Evolutionary conservation across 2,329 filamentous ascomycete species (phyloP).

Genomic region (Dryadomyces quercivorus): DNA sequence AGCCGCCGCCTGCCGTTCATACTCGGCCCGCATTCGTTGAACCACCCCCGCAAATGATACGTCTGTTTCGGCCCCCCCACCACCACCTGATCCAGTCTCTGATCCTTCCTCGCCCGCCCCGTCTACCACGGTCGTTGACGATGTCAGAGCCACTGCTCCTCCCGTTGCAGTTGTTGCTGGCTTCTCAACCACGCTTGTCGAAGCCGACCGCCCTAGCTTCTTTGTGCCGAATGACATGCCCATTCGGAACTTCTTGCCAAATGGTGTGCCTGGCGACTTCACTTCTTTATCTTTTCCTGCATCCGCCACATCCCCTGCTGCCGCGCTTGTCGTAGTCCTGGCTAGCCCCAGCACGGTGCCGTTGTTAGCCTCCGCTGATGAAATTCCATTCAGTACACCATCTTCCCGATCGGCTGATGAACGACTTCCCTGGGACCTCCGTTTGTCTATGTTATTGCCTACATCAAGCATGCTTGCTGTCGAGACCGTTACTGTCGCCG

Average conservation of each 20-base stretch:
- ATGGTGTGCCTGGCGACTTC: conserved; percentile 50
- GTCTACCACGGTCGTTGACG: background rate
- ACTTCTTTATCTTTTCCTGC: conserved; percentile 24
- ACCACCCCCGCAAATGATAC: conserved; percentile 63
- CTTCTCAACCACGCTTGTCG: conserved; percentile 57
- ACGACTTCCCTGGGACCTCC: conserved; percentile 41
- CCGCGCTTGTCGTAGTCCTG: conserved; percentile 18
- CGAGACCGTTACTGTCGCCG: background rate
- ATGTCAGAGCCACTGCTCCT: background rate
- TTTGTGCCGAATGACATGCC: conserved; percentile 67
- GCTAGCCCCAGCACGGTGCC: conserved; percentile 23
- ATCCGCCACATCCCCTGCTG: background rate
- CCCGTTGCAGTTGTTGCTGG: conserved; percentile 28
- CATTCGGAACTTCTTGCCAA: conserved; percentile 77
- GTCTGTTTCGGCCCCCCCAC: conserved; percentile 52
- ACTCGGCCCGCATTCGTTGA: conserved; percentile 60
- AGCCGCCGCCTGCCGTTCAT: conserved; percentile 51
- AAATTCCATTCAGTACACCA: conserved; percentile 61
- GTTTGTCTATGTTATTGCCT: conserved; percentile 29
- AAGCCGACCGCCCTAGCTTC: conserved; percentile 62
- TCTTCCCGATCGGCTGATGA: conserved; percentile 56
- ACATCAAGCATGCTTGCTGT: conserved; percentile 2
- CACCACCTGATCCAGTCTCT: conserved; percentile 29
- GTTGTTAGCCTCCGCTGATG: conserved; percentile 33
- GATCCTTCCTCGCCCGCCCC: background rate